A percentile compares a stretch with the other conserved stretches of the same genome.
These are phyloP conservation scores for Byssoonygena ceratinophila DNA, from an alignment of 2,329 filamentous ascomycete genomes.

Conservation along the genomic window DNA sequence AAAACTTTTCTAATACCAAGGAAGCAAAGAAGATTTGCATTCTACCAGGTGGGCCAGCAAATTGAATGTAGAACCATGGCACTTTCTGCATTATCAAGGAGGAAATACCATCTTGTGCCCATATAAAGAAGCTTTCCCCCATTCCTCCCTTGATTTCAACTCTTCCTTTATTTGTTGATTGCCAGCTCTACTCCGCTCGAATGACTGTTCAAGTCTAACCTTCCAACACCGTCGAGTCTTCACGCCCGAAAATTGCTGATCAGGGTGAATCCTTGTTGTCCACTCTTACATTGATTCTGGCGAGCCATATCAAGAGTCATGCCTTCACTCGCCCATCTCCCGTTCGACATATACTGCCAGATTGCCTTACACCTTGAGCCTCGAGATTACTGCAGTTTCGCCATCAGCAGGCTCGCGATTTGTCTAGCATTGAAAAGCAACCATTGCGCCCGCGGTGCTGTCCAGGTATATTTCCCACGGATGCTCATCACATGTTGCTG, in stretches of 20 bases:
- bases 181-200: background rate
- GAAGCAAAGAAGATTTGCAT: background rate
- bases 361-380: background rate
- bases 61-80: background rate
- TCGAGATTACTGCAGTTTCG: background rate
- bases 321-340: background rate
- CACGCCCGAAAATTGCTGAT: background rate
- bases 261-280: background rate
- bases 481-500: background rate
- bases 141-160: background rate
- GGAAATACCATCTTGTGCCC: background rate
- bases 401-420: background rate
- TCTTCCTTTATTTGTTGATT: background rate
- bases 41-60: background rate
- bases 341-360: background rate
- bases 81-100: background rate
- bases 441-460: background rate
- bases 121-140: background rate
- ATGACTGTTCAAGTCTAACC: background rate
- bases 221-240: background rate
- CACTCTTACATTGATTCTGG: background rate
- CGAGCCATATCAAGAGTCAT: background rate
- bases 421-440: background rate
- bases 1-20: background rate
- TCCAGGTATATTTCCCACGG: background rate